Evolutionary conservation across 2,329 filamentous ascomycete species (phyloP).

Genomic region (Cladorrhinum sp.): DNA sequence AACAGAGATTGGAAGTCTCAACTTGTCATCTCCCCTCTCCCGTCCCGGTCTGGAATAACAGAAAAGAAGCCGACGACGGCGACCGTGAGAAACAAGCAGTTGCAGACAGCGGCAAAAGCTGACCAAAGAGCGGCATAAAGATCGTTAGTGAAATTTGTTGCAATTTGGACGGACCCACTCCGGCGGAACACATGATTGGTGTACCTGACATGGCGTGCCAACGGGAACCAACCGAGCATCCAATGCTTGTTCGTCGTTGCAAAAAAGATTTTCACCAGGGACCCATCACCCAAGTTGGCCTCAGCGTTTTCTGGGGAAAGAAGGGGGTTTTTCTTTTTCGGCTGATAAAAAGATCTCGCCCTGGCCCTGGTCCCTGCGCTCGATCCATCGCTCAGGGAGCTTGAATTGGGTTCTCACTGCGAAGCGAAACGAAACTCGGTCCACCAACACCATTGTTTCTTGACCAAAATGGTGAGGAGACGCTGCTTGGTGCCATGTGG

Average conservation of each 20-base stretch:
- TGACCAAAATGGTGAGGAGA: not conserved
- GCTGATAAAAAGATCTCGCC: not conserved
- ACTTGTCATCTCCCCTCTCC: not conserved
- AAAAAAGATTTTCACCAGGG: not conserved
- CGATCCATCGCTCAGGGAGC: not conserved
- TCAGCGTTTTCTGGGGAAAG: conserved; percentile 9
- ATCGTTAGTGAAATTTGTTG: conserved; percentile 22
- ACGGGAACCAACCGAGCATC: conserved; percentile 9
- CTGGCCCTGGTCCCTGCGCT: not conserved
- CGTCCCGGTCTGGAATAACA: not conserved
- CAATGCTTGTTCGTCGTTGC: conserved; percentile 3
- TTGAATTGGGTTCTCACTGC: not conserved
- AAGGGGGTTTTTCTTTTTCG: not conserved
- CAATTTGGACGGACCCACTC: conserved; percentile 18
- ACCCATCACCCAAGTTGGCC: not conserved
- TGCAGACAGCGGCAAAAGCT: conserved; percentile 18
- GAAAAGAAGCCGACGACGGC: not conserved
- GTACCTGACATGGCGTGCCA: conserved; percentile 18
- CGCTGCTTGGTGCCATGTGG: conserved; percentile 7
- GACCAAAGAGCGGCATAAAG: conserved; percentile 6
- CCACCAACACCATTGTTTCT: too few species aligned
- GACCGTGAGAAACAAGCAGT: not conserved
- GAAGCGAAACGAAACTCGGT: not conserved
- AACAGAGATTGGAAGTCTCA: not conserved
- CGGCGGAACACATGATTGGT: conserved; percentile 18